Conservation (phyloP, 2,329 filamentous ascomycete species). For the Colletotrichum graminicola region DNA sequence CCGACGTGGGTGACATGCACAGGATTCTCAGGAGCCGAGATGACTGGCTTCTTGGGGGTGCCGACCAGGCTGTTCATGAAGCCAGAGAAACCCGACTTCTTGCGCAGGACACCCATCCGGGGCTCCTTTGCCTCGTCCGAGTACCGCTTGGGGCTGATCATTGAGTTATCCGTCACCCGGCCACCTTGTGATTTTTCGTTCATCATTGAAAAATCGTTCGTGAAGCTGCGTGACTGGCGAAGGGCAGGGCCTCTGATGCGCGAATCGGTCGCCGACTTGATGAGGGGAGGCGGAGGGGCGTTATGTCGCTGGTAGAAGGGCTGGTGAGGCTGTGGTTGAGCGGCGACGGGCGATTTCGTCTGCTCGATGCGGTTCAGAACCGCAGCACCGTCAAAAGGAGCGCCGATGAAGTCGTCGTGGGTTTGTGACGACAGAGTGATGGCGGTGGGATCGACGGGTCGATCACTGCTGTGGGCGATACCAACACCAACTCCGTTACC, state of each 20-base stretch:
- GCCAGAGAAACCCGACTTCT: constrained; percentile 89
- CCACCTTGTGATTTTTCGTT: constrained; percentile 56
- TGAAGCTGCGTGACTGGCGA: constrained; percentile 76
- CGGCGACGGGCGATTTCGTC: constrained; percentile 54
- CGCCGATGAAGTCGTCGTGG: constrained; percentile 72
- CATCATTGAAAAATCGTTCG: constrained; percentile 64
- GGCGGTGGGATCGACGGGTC: constrained; percentile 52
- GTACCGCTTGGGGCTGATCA: constrained; percentile 75
- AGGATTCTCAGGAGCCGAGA: constrained; percentile 97
- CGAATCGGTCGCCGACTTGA: constrained; percentile 67
- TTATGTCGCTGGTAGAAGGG: constrained; percentile 48
- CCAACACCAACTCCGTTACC: constrained; percentile 44
- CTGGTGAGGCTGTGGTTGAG: constrained; percentile 43
- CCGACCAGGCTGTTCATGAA: constrained; percentile 88
- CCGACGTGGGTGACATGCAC: constrained; percentile 98
- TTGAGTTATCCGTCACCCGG: constrained; percentile 55
- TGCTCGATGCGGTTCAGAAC: constrained; percentile 72
- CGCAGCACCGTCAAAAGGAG: constrained; percentile 73
- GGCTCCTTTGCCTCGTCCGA: constrained; percentile 81
- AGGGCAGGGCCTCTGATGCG: constrained; percentile 68
- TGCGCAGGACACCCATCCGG: constrained; percentile 74
- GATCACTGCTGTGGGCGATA: constrained; percentile 44
- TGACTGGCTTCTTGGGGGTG: constrained; percentile 89
- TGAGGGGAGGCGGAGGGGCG: constrained; percentile 48
- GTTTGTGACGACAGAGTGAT: constrained; percentile 49